A percentile compares a stretch with the other conserved stretches of the same genome.
phyloP scores from a whole-genome alignment of 2,329 filamentous ascomycete genomes.

The Purpureocillium takamizusanense region DNA sequence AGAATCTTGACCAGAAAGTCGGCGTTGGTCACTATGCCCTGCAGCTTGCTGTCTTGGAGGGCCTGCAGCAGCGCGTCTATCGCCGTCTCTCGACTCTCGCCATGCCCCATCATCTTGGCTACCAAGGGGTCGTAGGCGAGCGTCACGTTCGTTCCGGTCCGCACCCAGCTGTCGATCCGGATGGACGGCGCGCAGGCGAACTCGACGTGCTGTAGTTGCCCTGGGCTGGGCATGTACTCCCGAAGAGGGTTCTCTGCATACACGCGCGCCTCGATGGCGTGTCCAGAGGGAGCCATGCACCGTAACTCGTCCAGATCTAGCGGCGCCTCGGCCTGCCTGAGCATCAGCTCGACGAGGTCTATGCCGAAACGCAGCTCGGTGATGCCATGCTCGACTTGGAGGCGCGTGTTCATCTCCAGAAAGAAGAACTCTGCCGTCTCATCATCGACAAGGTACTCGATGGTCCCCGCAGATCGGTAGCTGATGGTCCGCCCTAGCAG shows the following conservation, averaged over 20 bases:
- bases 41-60: constrained; percentile 32
- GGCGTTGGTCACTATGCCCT: constrained; percentile 43
- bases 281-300: constrained; percentile 11
- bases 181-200: constrained; percentile 39
- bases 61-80: constrained; percentile 32
- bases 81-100: constrained; percentile 23
- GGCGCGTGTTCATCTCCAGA: constrained; percentile 45
- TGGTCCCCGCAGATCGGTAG: constrained; percentile 23
- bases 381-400: constrained; percentile 72
- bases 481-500: constrained; percentile 12
- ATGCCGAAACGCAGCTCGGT: constrained; percentile 68
- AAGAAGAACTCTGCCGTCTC: constrained; percentile 50
- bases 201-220: constrained; percentile 45
- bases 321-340: constrained; percentile 19
- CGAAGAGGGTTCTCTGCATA: constrained; percentile 42
- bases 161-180: constrained; percentile 55
- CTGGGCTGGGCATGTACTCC: constrained; percentile 49
- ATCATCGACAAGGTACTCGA: constrained; percentile 56
- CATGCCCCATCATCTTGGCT: constrained; percentile 50
- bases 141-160: constrained; percentile 45
- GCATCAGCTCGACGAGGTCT: constrained; percentile 53
- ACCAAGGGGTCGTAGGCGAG: constrained; percentile 50
- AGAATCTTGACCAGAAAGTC: constrained; percentile 44
- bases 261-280: constrained; percentile 25
- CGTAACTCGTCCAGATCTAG: constrained; percentile 7